phyloP scores from a whole-genome alignment of 768 basidiomycete genomes.

The Lyophyllum shimeji region DNA sequence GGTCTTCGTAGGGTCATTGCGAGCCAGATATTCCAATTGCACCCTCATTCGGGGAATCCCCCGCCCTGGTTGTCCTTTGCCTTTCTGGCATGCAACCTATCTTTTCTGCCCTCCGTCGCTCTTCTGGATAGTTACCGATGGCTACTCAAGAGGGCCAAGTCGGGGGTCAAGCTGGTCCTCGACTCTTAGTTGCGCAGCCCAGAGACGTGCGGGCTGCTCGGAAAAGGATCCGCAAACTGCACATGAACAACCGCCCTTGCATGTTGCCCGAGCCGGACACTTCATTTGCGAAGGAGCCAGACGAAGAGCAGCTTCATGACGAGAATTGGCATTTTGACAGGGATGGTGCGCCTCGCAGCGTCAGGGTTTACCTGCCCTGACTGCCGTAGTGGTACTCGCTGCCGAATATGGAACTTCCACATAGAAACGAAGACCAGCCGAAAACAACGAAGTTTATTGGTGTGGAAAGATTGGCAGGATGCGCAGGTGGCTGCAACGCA shows the following conservation, averaged over 20 bases:
- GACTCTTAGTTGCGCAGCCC: neutral
- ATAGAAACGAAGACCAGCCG: neutral
- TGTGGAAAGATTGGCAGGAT: neutral
- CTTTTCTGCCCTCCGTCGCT: neutral
- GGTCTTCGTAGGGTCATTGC: neutral
- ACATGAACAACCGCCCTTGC: neutral
- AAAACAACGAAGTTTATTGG: neutral
- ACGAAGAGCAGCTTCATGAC: no score
- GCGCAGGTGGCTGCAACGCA: neutral
- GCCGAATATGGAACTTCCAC: neutral
- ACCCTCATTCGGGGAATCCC: neutral
- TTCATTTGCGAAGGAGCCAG: no score
- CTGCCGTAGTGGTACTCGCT: neutral
- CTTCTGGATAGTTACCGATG: neutral
- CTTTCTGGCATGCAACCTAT: neutral
- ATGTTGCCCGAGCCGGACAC: no score
- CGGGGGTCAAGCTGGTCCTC: neutral
- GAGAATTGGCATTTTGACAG: no score
- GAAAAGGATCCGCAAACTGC: no score
- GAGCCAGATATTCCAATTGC: neutral
- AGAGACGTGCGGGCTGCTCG: neutral
- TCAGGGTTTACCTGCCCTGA: neutral
- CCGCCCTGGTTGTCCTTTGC: neutral
- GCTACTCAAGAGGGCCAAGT: neutral
- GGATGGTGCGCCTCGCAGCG: neutral